These are phyloP conservation scores for Lecanicillium sp. DNA, from an alignment of 2,329 filamentous ascomycete species.

Conservation along the genomic window DNA sequence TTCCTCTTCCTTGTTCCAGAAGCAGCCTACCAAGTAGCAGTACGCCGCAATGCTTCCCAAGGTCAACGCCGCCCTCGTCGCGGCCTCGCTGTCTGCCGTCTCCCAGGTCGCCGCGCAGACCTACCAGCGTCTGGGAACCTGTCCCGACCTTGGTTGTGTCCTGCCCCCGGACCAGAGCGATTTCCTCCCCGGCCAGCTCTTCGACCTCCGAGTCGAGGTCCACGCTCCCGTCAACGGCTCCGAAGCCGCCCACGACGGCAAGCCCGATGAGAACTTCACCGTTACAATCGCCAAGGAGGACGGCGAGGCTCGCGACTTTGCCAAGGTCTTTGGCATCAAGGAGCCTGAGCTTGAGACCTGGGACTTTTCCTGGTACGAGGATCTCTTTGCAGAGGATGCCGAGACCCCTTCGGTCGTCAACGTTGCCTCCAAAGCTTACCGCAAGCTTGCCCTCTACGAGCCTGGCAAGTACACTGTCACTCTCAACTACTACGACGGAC, in stretches of 20 bases:
- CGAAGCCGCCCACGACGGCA: constrained; percentile 60
- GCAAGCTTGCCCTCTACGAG: constrained; percentile 66
- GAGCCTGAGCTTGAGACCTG: constrained; percentile 72
- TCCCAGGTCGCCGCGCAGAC: constrained; percentile 42
- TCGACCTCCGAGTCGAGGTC: constrained; percentile 76
- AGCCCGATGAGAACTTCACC: constrained; percentile 66
- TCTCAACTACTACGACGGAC: constrained; percentile 64
- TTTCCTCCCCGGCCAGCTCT: constrained; percentile 75
- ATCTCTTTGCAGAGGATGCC: constrained; percentile 69
- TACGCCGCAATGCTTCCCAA: constrained; percentile 24
- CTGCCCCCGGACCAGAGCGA: constrained; percentile 61
- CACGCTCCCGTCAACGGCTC: constrained; percentile 76
- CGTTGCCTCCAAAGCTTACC: constrained; percentile 71
- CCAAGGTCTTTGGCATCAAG: constrained; percentile 58
- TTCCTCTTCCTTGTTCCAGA: neutral
- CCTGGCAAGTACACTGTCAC: constrained; percentile 72
- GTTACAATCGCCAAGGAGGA: constrained; percentile 64
- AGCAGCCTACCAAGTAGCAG: neutral
- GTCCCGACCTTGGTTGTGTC: constrained; percentile 50
- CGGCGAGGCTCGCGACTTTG: constrained; percentile 41
- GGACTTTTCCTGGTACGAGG: constrained; percentile 80
- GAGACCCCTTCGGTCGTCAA: constrained; percentile 65
- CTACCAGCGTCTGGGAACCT: constrained; percentile 51
- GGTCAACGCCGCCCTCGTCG: constrained; percentile 23
- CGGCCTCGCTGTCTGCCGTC: constrained; percentile 20